phyloP scores from a whole-genome alignment of 352 stramenopile species.

The Peronospora farinosa region DNA sequence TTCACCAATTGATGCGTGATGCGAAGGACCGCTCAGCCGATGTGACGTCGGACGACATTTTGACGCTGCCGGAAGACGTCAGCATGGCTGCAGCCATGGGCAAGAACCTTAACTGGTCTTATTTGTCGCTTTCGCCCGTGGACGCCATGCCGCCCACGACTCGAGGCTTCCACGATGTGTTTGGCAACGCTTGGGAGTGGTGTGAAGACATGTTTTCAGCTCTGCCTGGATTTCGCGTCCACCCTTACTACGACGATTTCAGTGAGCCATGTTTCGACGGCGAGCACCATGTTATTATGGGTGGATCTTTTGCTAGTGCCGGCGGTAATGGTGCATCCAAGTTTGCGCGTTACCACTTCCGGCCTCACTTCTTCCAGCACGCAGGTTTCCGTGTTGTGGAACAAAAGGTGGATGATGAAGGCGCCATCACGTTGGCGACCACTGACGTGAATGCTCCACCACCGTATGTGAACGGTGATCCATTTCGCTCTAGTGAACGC shows the following conservation, averaged over 20 bases:
- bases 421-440: slow-evolving; percentile 52
- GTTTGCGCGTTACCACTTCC: slow-evolving; percentile 94
- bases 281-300: slow-evolving; percentile 95
- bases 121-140: slow-evolving; percentile 88
- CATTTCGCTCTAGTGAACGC: slow-evolving; percentile 49
- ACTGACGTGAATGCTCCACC: slow-evolving; percentile 65
- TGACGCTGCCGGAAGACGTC: slow-evolving; percentile 35
- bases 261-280: slow-evolving; percentile 96
- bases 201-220: slow-evolving; percentile 93
- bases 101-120: slow-evolving; percentile 91
- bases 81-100: slow-evolving; percentile 43
- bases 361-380: slow-evolving; percentile 96
- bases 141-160: slow-evolving; percentile 62
- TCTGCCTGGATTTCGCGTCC: slow-evolving; percentile 87
- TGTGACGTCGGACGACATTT: slow-evolving; percentile 66
- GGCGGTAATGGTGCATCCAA: slow-evolving; percentile 92
- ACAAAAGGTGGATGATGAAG: slow-evolving; percentile 63
- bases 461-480: slow-evolving; percentile 55
- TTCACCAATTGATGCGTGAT: slow-evolving; percentile 89
- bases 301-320: slow-evolving; percentile 92
- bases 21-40: slow-evolving; percentile 41
- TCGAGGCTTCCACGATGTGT: slow-evolving; percentile 89
- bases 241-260: slow-evolving; percentile 95
- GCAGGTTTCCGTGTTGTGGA: slow-evolving; percentile 92
- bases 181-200: slow-evolving; percentile 96